Conservation (phyloP, 2,329 filamentous ascomycete genomes). For the Exophiala sp. region DNA sequence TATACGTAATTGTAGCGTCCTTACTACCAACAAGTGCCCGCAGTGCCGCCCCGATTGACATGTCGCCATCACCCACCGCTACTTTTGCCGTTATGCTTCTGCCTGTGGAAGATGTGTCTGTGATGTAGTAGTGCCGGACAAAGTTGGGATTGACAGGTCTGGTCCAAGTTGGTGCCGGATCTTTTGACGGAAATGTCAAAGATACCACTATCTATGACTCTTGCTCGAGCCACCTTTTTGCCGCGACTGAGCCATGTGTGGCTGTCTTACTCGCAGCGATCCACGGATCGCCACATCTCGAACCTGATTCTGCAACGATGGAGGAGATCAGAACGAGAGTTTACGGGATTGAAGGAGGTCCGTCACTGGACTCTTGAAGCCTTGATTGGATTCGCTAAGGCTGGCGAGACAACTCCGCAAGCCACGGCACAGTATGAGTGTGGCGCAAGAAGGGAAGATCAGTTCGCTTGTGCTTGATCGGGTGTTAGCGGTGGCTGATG, state of each 20-base stretch:
- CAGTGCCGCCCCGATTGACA: neutral
- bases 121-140: no score
- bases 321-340: no score
- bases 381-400: neutral
- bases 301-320: neutral
- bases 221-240: neutral
- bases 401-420: neutral
- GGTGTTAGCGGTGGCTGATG: conserved; percentile 10
- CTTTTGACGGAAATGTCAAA: neutral
- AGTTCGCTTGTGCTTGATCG: conserved; percentile 1
- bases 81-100: no score
- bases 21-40: neutral
- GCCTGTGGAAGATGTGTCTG: no score
- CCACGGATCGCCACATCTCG: neutral
- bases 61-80: neutral
- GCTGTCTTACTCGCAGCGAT: neutral
- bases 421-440: neutral
- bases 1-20: neutral
- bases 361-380: neutral
- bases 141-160: neutral
- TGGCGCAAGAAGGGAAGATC: conserved; percentile 2
- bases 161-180: neutral
- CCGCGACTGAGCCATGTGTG: neutral
- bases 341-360: neutral
- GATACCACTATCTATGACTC: neutral